Evolutionary conservation across 2,329 filamentous ascomycete species (phyloP), one percentile per base, ranked within the genome.

Genomic region (Ophiostoma quercus): DNA sequence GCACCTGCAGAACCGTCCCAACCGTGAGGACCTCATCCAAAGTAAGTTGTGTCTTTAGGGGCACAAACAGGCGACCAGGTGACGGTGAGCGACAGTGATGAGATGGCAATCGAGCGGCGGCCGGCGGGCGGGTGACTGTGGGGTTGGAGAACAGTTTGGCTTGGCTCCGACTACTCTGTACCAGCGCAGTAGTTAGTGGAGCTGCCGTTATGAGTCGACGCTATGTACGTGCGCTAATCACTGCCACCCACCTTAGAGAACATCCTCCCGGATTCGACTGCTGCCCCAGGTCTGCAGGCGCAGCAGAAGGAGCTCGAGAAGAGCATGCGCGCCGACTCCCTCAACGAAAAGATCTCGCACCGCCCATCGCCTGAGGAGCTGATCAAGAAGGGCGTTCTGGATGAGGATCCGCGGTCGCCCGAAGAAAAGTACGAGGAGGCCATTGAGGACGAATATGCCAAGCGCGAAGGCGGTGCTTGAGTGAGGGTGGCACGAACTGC

Each of bases 321-420:
- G 78, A 90, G 92, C 79, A 97, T 97, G 93, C 87, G 90, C 16
- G 90, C 88, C 71, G 92, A 97, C 79, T 90, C 85, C 69, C 84
- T 97, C 72, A 95, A 96, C 79, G 92, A 96, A 76, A 94, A 94
- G 79, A 88, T 97, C 73, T 86, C 90, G 76, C 85, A 90, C 75
- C 86, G 94, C 25, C 94, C 94, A 1, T 84, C 86, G 47, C 90
- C 91, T 12, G 91, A 93, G 74, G 85, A 90, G 67, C 82, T 97
- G 73, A 84, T 97, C 71, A 88, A 90, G 76, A 88, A 91, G 74
- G 93, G 93, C 5, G 92, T 97, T 69, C 81, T 97, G 73, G 87
- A 86, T 71, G 86, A 90, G 74, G 88, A 90, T 74, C 87, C 87
- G 1, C 84, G 87, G 70, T 82, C 81, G n/a, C 78, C 84, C 3